Base-by-base conservation (phyloP, 768 basidiomycete genomes). In the Tephrocybe sp. region DNA sequence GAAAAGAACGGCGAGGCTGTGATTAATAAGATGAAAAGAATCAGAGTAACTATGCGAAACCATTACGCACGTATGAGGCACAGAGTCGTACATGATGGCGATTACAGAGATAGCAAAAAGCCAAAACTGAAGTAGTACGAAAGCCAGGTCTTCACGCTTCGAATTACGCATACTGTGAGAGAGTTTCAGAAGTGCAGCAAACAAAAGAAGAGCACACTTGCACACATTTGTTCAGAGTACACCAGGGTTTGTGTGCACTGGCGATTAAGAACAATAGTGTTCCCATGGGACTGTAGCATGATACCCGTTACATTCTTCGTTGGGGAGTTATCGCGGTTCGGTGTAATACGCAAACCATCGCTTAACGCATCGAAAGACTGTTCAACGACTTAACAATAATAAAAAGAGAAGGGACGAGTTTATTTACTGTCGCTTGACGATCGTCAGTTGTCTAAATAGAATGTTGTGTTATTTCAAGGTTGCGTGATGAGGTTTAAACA, bases 91-190 rank as follows among this genome's bases (percentile, higher is more conserved):
- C 15, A 76, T 53, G 50, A 83, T 72, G 2, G 75, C 77, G 24
- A 76, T 62, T n/a, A 76, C 54, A n/a, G 79, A 77, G 24, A 83
- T 72, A 0, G 66, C 70, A 21, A 83, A 67, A 5, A 84, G 68
- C 79, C 80, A 84, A 58, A 81, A 75, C 54, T 84, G 80, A 1
- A 79, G 62, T 32, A 70, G 63, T 18, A 82, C 65, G 54, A 75
- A 68, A 1, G 76, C 67, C 6, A 79, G 57, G 47, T 81, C 80
- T 53, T 83, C 80, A 3, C 78, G 68, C 21, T 63, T 66, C 17
- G 70, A 69, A 42, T 77, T 73, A 12, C 67, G 60, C 32, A 80
- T 62, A 18, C 80, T 81, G 47, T 3, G 28, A 11, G 11, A 24
- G 3, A n/a, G n/a, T n/a, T n/a, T n/a, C n/a, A n/a, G n/a, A n/a